Conservation (phyloP, 805 yeast species). For the Zygoascus bituminiphila region DNA sequence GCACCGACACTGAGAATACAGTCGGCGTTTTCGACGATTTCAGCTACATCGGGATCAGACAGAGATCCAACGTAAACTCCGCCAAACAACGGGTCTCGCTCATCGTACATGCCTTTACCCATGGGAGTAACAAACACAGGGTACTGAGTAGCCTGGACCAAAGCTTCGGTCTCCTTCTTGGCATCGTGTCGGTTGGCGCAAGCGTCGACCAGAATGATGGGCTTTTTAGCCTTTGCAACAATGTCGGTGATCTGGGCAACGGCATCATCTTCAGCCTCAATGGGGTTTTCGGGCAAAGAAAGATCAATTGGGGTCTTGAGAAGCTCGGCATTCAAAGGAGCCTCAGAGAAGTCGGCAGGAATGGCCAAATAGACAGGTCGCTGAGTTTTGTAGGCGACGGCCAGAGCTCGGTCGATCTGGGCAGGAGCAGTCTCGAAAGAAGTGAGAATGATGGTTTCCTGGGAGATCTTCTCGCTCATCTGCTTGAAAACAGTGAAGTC, state of each 20-base stretch:
- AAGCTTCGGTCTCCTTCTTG: conserved; percentile 49
- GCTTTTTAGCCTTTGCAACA: conserved; percentile 53
- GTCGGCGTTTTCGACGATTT: conserved; percentile 66
- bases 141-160: conserved; percentile 63
- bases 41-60: conserved; percentile 63
- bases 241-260: conserved; percentile 43
- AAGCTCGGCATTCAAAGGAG: conserved; percentile 33
- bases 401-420: conserved; percentile 65
- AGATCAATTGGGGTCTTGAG: conserved; percentile 61
- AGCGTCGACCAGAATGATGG: conserved; percentile 75
- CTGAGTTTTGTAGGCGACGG: conserved; percentile 61
- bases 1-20: conserved; percentile 75
- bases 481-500: conserved; percentile 70
- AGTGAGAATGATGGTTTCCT: conserved; percentile 55
- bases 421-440: conserved; percentile 59
- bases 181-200: conserved; percentile 76
- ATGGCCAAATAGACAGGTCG: conserved; percentile 78
- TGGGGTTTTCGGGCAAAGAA: conserved; percentile 47
- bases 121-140: conserved; percentile 82
- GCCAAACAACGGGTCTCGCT: conserved; percentile 62
- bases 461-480: conserved; percentile 68
- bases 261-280: conserved; percentile 56
- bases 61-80: conserved; percentile 84
- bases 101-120: conserved; percentile 80
- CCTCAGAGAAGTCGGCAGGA: conserved; percentile 74